Conservation (phyloP, 2,329 filamentous ascomycete genomes). For the Claviceps citrina region DNA sequence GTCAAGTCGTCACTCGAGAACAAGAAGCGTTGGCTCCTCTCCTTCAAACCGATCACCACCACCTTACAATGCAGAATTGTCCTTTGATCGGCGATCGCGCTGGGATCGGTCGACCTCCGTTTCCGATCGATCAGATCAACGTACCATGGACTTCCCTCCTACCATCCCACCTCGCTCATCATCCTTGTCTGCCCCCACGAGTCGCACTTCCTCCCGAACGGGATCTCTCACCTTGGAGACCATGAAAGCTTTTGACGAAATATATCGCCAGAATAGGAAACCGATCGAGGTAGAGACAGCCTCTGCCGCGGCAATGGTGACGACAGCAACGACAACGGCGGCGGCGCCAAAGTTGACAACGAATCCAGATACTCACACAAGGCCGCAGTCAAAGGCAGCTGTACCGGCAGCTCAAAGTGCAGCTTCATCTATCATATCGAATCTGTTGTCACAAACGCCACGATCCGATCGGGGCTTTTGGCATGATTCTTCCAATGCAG, state of each 20-base stretch:
- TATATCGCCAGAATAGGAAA: slow-evolving; percentile 8
- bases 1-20: slow-evolving; percentile 41
- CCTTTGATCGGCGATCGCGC: slow-evolving; percentile 27
- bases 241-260: slow-evolving; percentile 37
- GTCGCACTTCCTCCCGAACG: slow-evolving; percentile 35
- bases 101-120: slow-evolving; percentile 30
- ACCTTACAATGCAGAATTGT: slow-evolving; percentile 26
- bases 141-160: slow-evolving; percentile 46
- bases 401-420: not conserved
- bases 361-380: not conserved
- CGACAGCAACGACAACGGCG: not conserved
- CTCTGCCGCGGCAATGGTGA: not conserved
- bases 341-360: not conserved
- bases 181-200: slow-evolving; percentile 47
- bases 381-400: not conserved
- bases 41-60: slow-evolving; percentile 27
- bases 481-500: slow-evolving; percentile 24
- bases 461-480: not conserved
- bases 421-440: not conserved
- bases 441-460: not conserved
- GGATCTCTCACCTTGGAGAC: slow-evolving; percentile 31
- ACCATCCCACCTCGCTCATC: slow-evolving; percentile 41
- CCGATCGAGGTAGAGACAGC: not conserved
- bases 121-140: slow-evolving; percentile 34
- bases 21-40: slow-evolving; percentile 35